Evolutionary conservation across 106 monocot genomes (phyloP), one percentile per base, ranked within the genome.

Genomic region (Acorus gramineus): DNA sequence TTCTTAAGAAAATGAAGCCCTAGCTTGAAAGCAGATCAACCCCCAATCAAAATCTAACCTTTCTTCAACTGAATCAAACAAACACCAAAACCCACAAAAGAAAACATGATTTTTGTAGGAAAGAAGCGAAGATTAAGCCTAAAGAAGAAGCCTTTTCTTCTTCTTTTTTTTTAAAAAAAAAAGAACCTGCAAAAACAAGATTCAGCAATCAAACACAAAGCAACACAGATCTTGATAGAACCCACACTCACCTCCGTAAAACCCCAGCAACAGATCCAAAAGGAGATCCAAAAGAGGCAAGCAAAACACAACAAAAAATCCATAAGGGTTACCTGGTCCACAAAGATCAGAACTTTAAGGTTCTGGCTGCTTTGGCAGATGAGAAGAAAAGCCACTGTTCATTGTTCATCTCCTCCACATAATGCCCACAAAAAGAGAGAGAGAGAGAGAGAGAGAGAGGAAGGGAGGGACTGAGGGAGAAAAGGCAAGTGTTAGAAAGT

Each of bases 321-420:
- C 46, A 62, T 8, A 76, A 64, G 49, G 42, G 6, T 45, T 71
- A 76, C 76, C 76, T 65, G 46, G 59, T 9, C 4, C 4, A 14
- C 68, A 59, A 69, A 69, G 68, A 69, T 65, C 65, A 53, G 49
- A 58, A 42, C 59, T 65, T 71, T 63, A 50, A 14, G 59, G 55
- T 6, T 28, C 5, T 66, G 11, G 46, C 28, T 28, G 28, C 28
- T 55, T 57, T 44, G 10, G 11, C 43, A 44, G 64, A 42, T 54
- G 45, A 4, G 56, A 59, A n/a, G 43, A 13, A 42, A 50, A 4
- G 59, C 10, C 48, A 53, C 61, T 11, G 61, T 3, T 5, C 46
- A 28, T 28, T 28, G 28, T 28, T 28, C 28, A 28, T 61, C 56
- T 6, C 14, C 44, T 47, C 66, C 55, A 28, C 1, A 28, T 11